Percentiles rank a stretch among this genome's conserved stretches.
Evolutionary conservation across 2,329 filamentous ascomycete genomes (phyloP).

Genomic region (Trichophyton schoenleinii): DNA sequence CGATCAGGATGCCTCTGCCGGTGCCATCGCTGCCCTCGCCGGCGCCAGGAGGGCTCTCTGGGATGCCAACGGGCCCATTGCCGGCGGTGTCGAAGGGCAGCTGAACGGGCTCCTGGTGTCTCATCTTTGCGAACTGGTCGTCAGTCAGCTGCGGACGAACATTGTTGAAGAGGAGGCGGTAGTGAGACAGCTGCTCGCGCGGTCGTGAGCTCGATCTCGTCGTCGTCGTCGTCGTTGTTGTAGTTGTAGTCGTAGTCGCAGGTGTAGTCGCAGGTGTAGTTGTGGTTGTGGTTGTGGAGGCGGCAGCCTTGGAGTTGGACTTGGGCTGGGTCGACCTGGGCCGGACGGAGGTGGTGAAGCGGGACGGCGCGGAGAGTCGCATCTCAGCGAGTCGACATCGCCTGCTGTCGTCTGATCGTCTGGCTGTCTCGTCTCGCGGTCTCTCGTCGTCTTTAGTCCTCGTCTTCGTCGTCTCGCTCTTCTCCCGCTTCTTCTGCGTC

Average conservation of each 20-base stretch:
- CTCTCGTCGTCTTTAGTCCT: background rate
- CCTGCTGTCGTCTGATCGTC: background rate
- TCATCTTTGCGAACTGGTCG: constrained; percentile 1
- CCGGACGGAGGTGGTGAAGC: background rate
- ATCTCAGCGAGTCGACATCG: background rate
- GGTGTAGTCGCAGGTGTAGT: background rate
- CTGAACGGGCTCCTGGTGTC: background rate
- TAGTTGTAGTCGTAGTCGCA: no score
- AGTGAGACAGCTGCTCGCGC: background rate
- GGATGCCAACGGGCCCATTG: background rate
- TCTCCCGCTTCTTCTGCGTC: background rate
- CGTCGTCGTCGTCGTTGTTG: background rate
- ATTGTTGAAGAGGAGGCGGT: constrained; percentile 1
- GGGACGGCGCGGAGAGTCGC: background rate
- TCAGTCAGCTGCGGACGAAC: background rate
- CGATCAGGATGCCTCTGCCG: constrained; percentile 77
- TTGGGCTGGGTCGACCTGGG: background rate
- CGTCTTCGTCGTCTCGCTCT: background rate
- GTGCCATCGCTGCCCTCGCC: constrained; percentile 37
- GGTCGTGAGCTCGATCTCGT: constrained; percentile 4
- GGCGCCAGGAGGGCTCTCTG: constrained; percentile 12
- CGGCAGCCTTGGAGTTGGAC: background rate
- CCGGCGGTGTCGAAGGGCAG: background rate
- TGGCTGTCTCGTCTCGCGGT: background rate
- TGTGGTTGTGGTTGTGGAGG: background rate